Evolutionary conservation across 2,329 filamentous ascomycete species (phyloP), one percentile per base, ranked within the genome.

Genomic region (Stachybotrys echinatus): DNA sequence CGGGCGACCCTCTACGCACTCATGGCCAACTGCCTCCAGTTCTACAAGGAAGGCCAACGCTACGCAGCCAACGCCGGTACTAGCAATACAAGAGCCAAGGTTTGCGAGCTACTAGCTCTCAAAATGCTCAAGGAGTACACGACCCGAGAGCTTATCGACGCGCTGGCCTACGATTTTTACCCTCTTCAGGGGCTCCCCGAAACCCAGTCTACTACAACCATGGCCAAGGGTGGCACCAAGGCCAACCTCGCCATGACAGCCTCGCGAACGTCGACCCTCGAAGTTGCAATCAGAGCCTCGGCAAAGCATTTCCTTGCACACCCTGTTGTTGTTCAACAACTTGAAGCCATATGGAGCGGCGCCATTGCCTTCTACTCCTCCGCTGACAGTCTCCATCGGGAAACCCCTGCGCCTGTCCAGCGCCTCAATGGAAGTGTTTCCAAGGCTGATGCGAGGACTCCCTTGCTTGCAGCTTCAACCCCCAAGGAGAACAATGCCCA

Each of bases 261-360:
- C 42, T 87, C 88, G 23, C 82, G 92, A 52, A 92, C 92, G 17
- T 96, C 92, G 8, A 92, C 92, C 7, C 80, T 96, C 27, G 92
- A 96, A 70, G 85, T 97, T 51, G 92, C 92, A 53, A 96, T 97
- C 61, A 84, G 90, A 57, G 90, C 92, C 19, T 92, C 92, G 54
- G 89, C 92, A 20, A 96, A 97, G 70, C 87, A 90, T 58, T 95
- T 96, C 58, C 76, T 97, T 5, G 88, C 92, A 8, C 92, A 96
- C 62, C 92, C 92, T 1, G 75, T 96, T 4, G 91, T 96, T 1
- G 87, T 96, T 8, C 90, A 95, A 66, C 92, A 96, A 64, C 76
- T 97, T n/a, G 91, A 96, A 67, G 92, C 91, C 42, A 96, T 97
- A 54, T 97, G 92, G 92, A 92, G 90, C 19, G 92, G 92, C 23